These are phyloP conservation scores for Mediolabrus comicus DNA, from an alignment of 108 stramenopile species.

Conservation along the genomic window DNA sequence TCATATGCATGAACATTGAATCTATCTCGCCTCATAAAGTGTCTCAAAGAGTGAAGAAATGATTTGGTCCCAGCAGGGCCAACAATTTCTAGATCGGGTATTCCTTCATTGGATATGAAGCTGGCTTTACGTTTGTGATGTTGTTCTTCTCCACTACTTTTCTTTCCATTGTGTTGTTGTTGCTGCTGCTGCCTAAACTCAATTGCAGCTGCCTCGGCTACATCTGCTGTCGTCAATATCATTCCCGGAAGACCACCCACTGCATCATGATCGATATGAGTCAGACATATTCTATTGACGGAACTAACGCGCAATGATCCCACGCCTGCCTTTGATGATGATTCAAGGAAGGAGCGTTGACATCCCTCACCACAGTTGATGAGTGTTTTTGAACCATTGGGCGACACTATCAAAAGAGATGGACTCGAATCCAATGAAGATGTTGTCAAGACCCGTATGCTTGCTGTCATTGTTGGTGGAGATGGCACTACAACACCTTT, in stretches of 20 bases:
- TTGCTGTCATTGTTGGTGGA: slow-evolving; percentile 55
- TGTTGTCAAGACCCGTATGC: slow-evolving; percentile 67
- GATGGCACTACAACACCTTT: too few relatives aligned
- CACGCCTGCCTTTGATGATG: slow-evolving; percentile 32
- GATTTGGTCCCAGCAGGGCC: slow-evolving; percentile 69
- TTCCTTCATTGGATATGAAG: slow-evolving; percentile 14
- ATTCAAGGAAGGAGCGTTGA: slow-evolving; percentile 82
- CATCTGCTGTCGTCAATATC: slow-evolving; percentile 80
- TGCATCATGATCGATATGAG: slow-evolving; percentile 63
- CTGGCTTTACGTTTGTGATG: slow-evolving; percentile 3
- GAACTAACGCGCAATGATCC: slow-evolving; percentile 54
- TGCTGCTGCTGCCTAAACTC: slow-evolving; percentile 15
- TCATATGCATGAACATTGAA: slow-evolving; percentile 69
- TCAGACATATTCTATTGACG: slow-evolving; percentile 70
- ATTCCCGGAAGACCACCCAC: slow-evolving; percentile 83
- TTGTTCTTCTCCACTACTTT: neutral
- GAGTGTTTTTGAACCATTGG: slow-evolving; percentile 68
- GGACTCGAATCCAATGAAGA: slow-evolving; percentile 69
- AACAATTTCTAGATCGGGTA: slow-evolving; percentile 59
- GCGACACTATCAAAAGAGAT: slow-evolving; percentile 60
- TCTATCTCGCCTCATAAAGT: slow-evolving; percentile 79
- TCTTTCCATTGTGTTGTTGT: neutral
- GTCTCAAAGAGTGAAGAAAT: slow-evolving; percentile 69
- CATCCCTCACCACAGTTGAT: slow-evolving; percentile 86
- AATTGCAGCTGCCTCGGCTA: slow-evolving; percentile 31